Conservation (phyloP, 257 asterid genomes). For the Schizonepeta tenuifolia region DNA sequence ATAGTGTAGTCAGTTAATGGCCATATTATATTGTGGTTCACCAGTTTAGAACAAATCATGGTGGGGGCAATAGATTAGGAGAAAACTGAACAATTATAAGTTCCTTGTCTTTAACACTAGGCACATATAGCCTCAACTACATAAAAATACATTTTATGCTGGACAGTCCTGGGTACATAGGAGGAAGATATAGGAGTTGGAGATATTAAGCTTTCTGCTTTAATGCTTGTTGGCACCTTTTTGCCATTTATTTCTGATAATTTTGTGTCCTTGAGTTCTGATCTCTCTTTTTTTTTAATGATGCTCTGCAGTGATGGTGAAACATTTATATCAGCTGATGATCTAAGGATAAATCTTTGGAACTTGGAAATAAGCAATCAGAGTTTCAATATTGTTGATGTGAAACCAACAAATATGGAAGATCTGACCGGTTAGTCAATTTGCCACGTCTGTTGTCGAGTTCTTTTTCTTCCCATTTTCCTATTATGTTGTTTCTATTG, state of each 20-base stretch:
- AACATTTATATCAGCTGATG: conserved; percentile 94
- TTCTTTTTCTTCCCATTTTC: conserved; percentile 4
- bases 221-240: conserved; percentile 25
- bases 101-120: not conserved
- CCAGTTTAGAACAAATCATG: conserved; percentile 13
- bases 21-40: conserved; percentile 3
- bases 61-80: conserved; percentile 18
- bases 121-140: conserved; percentile 5
- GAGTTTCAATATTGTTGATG: conserved; percentile 91
- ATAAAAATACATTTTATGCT: conserved; percentile 6
- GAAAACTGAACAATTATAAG: not conserved
- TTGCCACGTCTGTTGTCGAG: conserved; percentile 10
- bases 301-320: conserved; percentile 77
- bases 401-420: conserved; percentile 90
- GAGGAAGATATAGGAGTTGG: conserved; percentile 24
- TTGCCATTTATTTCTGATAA: conserved; percentile 16
- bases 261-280: conserved; percentile 16
- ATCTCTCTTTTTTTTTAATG: conserved; percentile 10
- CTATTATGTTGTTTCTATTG: conserved; percentile 22
- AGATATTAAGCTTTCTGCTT: conserved; percentile 10
- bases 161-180: conserved; percentile 11
- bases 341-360: conserved; percentile 87
- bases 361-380: conserved; percentile 88
- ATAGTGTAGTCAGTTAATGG: not conserved
- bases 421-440: conserved; percentile 71